Conservation (phyloP, 345 rosid genomes). For the Gossypium ekmanianum region DNA sequence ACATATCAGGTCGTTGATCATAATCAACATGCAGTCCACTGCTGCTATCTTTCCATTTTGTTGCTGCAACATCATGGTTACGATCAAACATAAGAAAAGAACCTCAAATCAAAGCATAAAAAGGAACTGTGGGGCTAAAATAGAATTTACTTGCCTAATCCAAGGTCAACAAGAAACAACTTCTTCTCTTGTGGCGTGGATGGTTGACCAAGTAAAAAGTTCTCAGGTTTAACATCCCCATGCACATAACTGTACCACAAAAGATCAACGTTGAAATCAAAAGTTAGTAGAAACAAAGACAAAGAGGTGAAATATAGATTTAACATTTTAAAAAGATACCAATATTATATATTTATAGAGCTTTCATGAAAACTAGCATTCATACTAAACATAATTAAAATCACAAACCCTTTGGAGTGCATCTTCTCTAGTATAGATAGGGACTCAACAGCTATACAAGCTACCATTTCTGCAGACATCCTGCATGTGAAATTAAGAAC, state of each 20-base stretch:
- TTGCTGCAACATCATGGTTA: conserved; percentile 48
- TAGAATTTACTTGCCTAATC: conserved; percentile 54
- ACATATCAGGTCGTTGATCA: conserved; percentile 99
- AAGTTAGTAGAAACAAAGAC: conserved; percentile 17
- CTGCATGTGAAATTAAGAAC: conserved; percentile 35
- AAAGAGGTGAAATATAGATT: conserved; percentile 1
- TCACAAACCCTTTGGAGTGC: conserved; percentile 85
- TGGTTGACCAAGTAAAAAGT: conserved; percentile 92
- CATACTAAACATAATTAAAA: conserved; percentile 12
- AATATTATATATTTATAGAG: background rate
- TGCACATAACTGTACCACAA: conserved; percentile 75
- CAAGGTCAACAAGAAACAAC: conserved; percentile 88
- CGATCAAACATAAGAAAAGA: conserved; percentile 16
- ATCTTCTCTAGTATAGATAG: conserved; percentile 87
- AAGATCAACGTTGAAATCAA: conserved; percentile 1
- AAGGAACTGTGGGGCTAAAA: background rate
- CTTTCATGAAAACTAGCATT: conserved; percentile 8
- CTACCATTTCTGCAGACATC: conserved; percentile 95
- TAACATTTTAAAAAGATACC: conserved; percentile 5
- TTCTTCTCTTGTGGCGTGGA: conserved; percentile 83
- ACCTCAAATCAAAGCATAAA: conserved; percentile 15
- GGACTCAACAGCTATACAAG: conserved; percentile 91
- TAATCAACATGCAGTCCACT: conserved; percentile 85
- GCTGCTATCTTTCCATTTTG: conserved; percentile 82
- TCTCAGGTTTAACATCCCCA: conserved; percentile 98